Evolutionary conservation across 805 yeast species (phyloP).

Genomic region (Lachancea dasiensis): DNA sequence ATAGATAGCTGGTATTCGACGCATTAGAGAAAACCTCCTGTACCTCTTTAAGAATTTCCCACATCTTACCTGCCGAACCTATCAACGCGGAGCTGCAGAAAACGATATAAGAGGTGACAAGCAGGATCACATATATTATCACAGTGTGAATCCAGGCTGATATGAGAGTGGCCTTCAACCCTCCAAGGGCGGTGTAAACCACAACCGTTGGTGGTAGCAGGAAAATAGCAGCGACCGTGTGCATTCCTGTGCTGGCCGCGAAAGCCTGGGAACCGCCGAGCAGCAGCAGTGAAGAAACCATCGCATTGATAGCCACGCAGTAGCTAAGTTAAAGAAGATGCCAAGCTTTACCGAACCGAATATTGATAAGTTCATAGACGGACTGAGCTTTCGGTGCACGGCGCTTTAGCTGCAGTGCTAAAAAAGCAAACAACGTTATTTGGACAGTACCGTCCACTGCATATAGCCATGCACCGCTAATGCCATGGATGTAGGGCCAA

Average conservation of each 20-base stretch:
- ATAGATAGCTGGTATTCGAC: constrained; percentile 31
- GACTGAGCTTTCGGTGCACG: constrained; percentile 41
- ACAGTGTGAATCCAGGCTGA: constrained; percentile 49
- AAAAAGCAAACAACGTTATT: constrained; percentile 32
- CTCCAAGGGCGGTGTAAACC: constrained; percentile 45
- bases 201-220: constrained; percentile 43
- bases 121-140: constrained; percentile 37
- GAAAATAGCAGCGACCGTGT: constrained; percentile 41
- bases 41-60: constrained; percentile 36
- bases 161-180: constrained; percentile 45
- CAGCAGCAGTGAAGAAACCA: constrained; percentile 36
- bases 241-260: constrained; percentile 39
- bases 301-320: constrained; percentile 35
- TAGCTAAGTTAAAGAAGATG: constrained; percentile 36
- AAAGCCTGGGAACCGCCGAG: constrained; percentile 42
- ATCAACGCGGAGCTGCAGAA: constrained; percentile 35
- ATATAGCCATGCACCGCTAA: constrained; percentile 37
- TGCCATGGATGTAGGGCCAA: constrained; percentile 39
- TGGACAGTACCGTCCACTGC: constrained; percentile 36
- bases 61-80: constrained; percentile 42
- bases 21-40: constrained; percentile 29
- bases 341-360: constrained; percentile 34
- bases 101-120: constrained; percentile 31
- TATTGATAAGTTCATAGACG: constrained; percentile 34
- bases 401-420: constrained; percentile 37